Evolutionary conservation across 2,329 filamentous ascomycete species (phyloP).

Genomic region (Cordyceps pruinosa): DNA sequence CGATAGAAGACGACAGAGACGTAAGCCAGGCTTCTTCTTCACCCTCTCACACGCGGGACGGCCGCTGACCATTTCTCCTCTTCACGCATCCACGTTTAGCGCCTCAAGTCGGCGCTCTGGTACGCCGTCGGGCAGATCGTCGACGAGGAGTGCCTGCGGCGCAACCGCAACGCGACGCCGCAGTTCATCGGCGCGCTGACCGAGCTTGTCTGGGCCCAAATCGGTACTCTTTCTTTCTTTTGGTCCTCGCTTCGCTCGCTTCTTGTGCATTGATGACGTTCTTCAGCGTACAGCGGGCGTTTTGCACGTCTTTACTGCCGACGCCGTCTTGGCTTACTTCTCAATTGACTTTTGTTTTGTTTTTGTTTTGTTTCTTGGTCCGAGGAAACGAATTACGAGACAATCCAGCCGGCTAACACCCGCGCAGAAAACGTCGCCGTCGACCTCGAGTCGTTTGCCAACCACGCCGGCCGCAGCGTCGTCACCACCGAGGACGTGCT

Average conservation of each 20-base stretch:
- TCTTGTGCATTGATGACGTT: background rate
- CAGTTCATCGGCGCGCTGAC: constrained; percentile 85
- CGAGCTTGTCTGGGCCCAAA: constrained; percentile 80
- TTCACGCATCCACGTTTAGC: constrained; percentile 42
- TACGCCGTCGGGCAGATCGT: constrained; percentile 79
- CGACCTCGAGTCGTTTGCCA: constrained; percentile 51
- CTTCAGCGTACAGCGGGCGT: no score
- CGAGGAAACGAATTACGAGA: no score
- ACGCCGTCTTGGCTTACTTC: no score
- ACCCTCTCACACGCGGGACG: no score
- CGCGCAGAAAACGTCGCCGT: constrained; percentile 48
- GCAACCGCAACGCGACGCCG: constrained; percentile 75
- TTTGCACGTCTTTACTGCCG: no score
- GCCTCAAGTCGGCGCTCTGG: constrained; percentile 80
- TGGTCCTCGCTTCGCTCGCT: background rate
- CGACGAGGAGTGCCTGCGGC: constrained; percentile 62
- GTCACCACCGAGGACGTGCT: constrained; percentile 83
- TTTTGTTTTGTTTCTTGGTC: background rate
- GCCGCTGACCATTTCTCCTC: no score
- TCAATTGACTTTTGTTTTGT: background rate
- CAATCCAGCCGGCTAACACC: no score
- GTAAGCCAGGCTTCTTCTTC: no score
- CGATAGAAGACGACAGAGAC: constrained; percentile 30
- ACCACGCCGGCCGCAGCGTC: constrained; percentile 73
- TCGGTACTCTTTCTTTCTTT: constrained; percentile 47